Base-by-base conservation (phyloP, 768 basidiomycete genomes). In the Hericium erinaceus region DNA sequence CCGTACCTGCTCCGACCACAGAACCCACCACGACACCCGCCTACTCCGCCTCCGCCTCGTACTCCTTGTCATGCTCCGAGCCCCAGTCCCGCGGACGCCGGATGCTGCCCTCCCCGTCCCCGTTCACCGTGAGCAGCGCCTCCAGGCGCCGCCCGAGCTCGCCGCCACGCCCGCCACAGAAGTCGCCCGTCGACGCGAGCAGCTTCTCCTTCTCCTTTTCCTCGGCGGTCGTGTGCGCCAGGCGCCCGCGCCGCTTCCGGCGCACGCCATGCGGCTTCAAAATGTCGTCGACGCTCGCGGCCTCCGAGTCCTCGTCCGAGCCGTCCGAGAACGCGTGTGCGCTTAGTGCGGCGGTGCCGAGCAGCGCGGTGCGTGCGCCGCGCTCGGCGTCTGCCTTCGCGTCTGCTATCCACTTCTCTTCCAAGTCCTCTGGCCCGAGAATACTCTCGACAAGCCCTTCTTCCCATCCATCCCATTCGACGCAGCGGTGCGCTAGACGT, bases 401-500 rank as follows among this genome's bases (percentile, higher is more conserved):
- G 46, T 61, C 62, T 2, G 56, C 39, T 68, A 85, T 82, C 88
- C 87, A 90, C 53, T 86, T 85, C 5, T 80, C 81, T 63, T 90
- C 85, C 52, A 77, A 68, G 18, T 89, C 87, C 63, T 82, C 84
- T 0, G 83, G 79, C 1, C 88, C 89, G 18, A 92, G 74, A 37
- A 91, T 88, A 57, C 81, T 83, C 5, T 83, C 81, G 1, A 87
- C 80, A 16, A 93, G 74, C 0, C 89, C 89, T 66, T 92, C 90
- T 65, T 93, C 90, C 90, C 91, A 93, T 2, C 90, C 91, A 63
- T 92, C 90, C 90, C 90, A 92, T 66, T 93, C 90, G 39, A 78
- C 81, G 62, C 84, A 89, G 26, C 89, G 83, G 68, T 93, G 90
- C 3, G 86, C 88, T 71, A 85, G 77, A 49, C 91, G 81, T 53